Base-by-base conservation (phyloP, 164 flowering plant genomes). In the Dillenia turbinata region DNA sequence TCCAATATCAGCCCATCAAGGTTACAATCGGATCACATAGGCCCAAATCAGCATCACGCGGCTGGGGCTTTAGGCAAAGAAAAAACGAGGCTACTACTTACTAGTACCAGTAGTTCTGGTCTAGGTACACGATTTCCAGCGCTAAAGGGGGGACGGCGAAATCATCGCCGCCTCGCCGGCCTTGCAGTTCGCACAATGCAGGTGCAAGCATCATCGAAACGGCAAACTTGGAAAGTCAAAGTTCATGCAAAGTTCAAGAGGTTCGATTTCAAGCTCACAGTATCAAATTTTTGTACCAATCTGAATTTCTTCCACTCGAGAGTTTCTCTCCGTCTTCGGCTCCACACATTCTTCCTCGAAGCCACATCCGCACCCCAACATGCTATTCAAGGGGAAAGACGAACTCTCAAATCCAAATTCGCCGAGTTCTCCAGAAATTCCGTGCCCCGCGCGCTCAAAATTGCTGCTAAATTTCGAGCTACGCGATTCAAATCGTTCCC, bases 251-350 rank as follows among this genome's bases (percentile, higher is more conserved):
- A 64, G 65, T 50, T 71, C 59, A 67, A 57, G 13, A 69, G 56
- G 52, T 66, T 75, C 62, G 47, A 61, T 14, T 66, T 80, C 68
- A 71, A 57, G 44, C 22, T 80, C 49, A 75, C 54, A 49, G 72
- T 68, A 10, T 65, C 69, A 17, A 69, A 43, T 26, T 13, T 60
- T 19, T 12, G 65, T 12, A 62, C 77, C 50, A 58, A 52, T 47
- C 54, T 69, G 65, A 67, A 40, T 9, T 17, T 64, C 62, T 47
- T 46, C 1, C 17, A 22, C 9, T 56, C 60, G 40, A 49, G 56
- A n/a, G 15, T 69, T 57, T 62, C 74, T 1, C 0, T 75, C 49
- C 43, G 70, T 1, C 65, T 78, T n/a, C 59, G 54, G 53, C 26
- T 68, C 57, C 69, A 59, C 15, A 19, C 44, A 7, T 58, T 72